Conservation (phyloP, 1,284 basidiomycete genomes). For the Cutaneotrichosporon daszewskae region DNA sequence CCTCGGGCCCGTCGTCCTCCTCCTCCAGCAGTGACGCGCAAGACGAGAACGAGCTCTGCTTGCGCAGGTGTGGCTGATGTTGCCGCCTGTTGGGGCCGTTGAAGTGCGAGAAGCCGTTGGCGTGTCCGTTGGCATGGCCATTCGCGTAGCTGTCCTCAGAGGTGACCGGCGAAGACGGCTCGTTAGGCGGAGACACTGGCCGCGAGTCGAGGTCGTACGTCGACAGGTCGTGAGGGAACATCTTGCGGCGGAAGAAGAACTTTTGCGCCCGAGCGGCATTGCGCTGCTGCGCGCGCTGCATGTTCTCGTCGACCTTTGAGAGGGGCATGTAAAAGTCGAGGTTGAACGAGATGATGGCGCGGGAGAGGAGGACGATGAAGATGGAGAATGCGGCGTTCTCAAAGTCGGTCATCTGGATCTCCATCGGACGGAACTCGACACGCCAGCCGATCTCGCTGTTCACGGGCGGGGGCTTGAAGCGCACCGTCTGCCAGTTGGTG, state of each 20-base stretch:
- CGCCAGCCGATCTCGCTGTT: constrained; percentile 93
- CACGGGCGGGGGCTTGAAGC: constrained; percentile 96
- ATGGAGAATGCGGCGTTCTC: constrained; percentile 97
- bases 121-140: constrained; percentile 8
- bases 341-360: constrained; percentile 85
- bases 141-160: constrained; percentile 6
- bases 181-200: constrained; percentile 32
- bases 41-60: constrained; percentile 6
- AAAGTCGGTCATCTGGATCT: constrained; percentile 97
- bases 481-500: constrained; percentile 98
- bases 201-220: constrained; percentile 37
- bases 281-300: constrained; percentile 79
- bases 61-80: constrained; percentile 12
- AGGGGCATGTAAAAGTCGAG: constrained; percentile 96
- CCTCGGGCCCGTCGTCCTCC: constrained; percentile 56
- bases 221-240: constrained; percentile 58
- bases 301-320: constrained; percentile 98
- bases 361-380: constrained; percentile 87
- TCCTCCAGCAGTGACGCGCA: constrained; percentile 19
- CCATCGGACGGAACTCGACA: constrained; percentile 98
- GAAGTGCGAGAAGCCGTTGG: not conserved
- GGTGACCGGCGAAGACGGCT: constrained; percentile 1
- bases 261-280: constrained; percentile 67
- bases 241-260: constrained; percentile 86
- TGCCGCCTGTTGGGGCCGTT: constrained; percentile 4